phyloP scores from a whole-genome alignment of 495 filamentous ascomycete genomes.

The Lophiostoma macrostomum region DNA sequence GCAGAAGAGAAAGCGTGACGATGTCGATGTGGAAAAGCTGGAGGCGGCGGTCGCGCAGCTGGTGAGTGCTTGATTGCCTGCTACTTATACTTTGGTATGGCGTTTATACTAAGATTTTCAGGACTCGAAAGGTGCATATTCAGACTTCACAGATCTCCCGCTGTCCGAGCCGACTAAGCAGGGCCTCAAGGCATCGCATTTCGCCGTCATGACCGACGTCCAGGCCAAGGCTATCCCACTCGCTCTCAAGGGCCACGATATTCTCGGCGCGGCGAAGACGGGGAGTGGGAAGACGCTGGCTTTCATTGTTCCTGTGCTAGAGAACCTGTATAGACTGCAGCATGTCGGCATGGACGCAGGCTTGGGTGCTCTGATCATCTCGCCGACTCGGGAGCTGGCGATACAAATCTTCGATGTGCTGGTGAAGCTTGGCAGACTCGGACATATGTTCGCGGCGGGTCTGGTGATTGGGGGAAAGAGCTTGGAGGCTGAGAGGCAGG shows the following conservation, averaged over 20 bases:
- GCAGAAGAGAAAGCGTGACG: conserved; percentile 64
- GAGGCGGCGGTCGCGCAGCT: conserved; percentile 49
- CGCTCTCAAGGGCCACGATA: conserved; percentile 81
- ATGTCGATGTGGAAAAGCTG: conserved; percentile 58
- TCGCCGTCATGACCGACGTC: conserved; percentile 86
- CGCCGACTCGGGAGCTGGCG: conserved; percentile 90
- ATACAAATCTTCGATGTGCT: conserved; percentile 97
- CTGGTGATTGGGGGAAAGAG: conserved; percentile 94
- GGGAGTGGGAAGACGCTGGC: conserved; percentile 95
- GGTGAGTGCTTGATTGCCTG: conserved; percentile 34
- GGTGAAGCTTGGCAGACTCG: conserved; percentile 78
- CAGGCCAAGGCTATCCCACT: conserved; percentile 81
- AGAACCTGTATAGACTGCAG: conserved; percentile 87
- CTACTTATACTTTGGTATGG: conserved; percentile 10
- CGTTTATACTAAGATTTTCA: conserved; percentile 34
- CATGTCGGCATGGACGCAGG: conserved; percentile 86
- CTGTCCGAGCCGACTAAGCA: conserved; percentile 77
- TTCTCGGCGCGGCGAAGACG: conserved; percentile 94
- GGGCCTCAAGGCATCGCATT: conserved; percentile 83
- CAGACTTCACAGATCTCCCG: conserved; percentile 74
- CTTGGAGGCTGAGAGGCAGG: conserved; percentile 80
- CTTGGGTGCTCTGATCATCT: conserved; percentile 86
- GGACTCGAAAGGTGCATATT: conserved; percentile 35
- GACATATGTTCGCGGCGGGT: conserved; percentile 86
- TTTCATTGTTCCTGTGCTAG: conserved; percentile 87